Evolutionary conservation across 768 basidiomycete species (phyloP), one percentile per base, ranked within the genome.

Genomic region (Agaricus sinodeliciosus): DNA sequence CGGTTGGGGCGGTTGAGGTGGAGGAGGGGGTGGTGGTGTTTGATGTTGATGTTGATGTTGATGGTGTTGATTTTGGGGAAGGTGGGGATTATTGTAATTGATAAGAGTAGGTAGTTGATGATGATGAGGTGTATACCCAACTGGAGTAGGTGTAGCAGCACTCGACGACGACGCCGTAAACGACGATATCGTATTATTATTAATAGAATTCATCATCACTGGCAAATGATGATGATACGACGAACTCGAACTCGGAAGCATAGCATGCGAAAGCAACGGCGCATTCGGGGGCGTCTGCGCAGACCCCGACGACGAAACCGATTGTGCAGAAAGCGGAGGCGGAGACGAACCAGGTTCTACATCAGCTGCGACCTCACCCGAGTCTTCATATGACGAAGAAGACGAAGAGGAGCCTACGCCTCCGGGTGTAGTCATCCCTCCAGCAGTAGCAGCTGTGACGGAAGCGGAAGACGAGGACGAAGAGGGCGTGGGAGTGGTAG

Each of bases 1-100:
- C 0, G 71, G 69, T 41, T 63, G 50, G 13, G 28, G 37, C 42
- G 55, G 45, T 44, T n/a, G 54, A 35, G 28, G 58, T 35, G 37
- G 54, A 52, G 36, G 25, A 2, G 15, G 34, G 26, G 26, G 43
- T 8, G 31, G 48, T 27, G 34, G 55, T 42, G n/a, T 58, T n/a
- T 3, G 27, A 27, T 46, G 40, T 8, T 1, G 49, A 45, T 41
- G 56, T 42, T 3, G 58, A 55, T 9, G 49, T 55, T 34, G 57
- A 47, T 27, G 53, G 26, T 19, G 59, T n/a, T n/a, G n/a, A n/a
- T n/a, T n/a, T n/a, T n/a, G n/a, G n/a, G n/a, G 18, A 48, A 9
- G 35, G 18, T 34, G 34, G 6, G 9, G 47, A 12, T 8, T 7
- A 31, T 8, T 31, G 7, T 11, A 11, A 8, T 31, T 31, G 31